Conservation (phyloP, 176 grass and related monocot genomes). For the Tillandsia leiboldiana region DNA sequence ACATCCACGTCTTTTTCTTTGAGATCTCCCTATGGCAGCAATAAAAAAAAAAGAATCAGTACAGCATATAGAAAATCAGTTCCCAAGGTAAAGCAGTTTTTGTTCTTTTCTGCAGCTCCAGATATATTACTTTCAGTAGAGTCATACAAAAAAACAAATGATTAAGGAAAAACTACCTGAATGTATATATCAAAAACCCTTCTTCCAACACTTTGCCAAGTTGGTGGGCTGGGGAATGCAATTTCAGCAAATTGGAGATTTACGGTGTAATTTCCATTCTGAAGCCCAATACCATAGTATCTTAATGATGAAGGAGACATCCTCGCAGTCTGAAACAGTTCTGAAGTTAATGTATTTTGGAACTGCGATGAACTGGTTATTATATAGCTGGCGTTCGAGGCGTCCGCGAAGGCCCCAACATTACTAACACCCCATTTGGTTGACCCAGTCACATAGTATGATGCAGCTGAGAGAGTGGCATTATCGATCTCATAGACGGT, state of each 20-base stretch:
- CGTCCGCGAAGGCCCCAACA: conserved; percentile 40
- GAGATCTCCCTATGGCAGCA: conserved; percentile 37
- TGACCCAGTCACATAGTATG: conserved; percentile 41
- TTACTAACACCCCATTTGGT: conserved; percentile 70
- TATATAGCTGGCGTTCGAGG: conserved; percentile 32
- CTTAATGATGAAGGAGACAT: conserved; percentile 74
- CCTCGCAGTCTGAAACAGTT: conserved; percentile 61
- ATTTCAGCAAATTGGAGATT: conserved; percentile 70
- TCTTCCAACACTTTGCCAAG: conserved; percentile 44
- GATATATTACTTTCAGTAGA: too few relatives aligned
- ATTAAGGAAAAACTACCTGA: conserved; percentile 29
- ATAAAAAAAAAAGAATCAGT: background rate
- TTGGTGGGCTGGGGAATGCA: conserved; percentile 24
- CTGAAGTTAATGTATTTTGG: conserved; percentile 50
- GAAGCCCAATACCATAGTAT: conserved; percentile 78
- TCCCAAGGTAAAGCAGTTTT: background rate
- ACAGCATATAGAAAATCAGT: background rate
- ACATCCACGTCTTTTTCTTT: conserved; percentile 75
- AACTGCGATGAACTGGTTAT: conserved; percentile 37
- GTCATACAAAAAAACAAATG: background rate
- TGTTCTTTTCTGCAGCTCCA: background rate
- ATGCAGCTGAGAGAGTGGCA: conserved; percentile 29
- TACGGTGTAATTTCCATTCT: conserved; percentile 91
- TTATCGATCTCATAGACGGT: conserved; percentile 40
- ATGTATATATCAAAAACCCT: conserved; percentile 89